Evolutionary conservation across 2,329 filamentous ascomycete genomes (phyloP), one percentile per base, ranked within the genome.

Genomic region (Knufia fluminis): DNA sequence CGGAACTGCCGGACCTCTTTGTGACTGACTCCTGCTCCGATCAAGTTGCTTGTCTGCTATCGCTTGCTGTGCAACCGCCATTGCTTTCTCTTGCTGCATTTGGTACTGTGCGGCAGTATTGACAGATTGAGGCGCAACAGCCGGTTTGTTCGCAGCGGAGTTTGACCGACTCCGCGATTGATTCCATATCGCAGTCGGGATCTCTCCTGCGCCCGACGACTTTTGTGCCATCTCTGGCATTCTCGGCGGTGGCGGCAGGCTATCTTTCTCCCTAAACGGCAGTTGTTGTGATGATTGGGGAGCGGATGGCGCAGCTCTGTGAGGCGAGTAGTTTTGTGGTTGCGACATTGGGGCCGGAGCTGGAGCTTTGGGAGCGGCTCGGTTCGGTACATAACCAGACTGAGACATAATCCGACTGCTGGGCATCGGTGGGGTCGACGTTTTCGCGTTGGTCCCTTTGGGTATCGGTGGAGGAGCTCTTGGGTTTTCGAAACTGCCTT

Each of bases 401-500:
- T 76, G 17, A 43, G 33, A 35, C 31, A 16, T 28, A 3, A 3
- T 16, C 16, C 64, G 58, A 47, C 59, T 58, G 52, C 60, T 57
- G 20, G 63, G 66, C 52, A 60, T 63, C 33, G 66, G 69, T 51
- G 64, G 70, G 51, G 67, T 69, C 51, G 74, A 69, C 43, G 31
- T 26, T 14, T 72, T 73, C 40, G 60, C 61, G 35, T 68, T 66
- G 31, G 62, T 59, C 47, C 62, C 66, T 28, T 77, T 65, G 51
- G 91, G 90, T 53, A 96, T 86, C 9, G 91, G 92, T 55, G 92
- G 92, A 33, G 92, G 86, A 16, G 91, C 86, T 62, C 92, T 80
- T 43, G 92, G 92, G 64, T 98, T 97, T 71, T 97, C 92, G 68
- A 97, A 98, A 72, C 88, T 97, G 64, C 87, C 86, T 76, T 89